Conservation (phyloP, 768 basidiomycete genomes). For the Sporobolomyces pararoseus region DNA sequence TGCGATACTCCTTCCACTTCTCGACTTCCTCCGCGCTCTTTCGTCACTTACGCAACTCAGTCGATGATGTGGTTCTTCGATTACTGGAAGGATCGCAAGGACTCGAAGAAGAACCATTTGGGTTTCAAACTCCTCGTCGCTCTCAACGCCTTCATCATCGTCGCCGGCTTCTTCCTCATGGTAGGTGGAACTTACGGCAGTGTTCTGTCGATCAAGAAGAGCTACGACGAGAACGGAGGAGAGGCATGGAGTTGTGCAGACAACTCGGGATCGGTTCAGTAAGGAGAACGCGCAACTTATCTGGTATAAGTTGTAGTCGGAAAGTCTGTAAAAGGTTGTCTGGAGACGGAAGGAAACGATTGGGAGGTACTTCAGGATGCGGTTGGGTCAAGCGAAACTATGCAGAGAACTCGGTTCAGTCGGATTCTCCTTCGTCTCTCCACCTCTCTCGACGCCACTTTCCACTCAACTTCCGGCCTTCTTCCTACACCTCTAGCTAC, state of each 20-base stretch:
- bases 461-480: too few species aligned
- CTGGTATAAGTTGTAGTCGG: too few species aligned
- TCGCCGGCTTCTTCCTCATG: conserved; percentile 40
- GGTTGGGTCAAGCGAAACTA: too few species aligned
- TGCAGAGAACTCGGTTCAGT: too few species aligned
- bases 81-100: conserved; percentile 13
- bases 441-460: too few species aligned
- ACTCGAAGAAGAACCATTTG: neutral
- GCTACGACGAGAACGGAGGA: conserved; percentile 18
- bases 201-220: conserved; percentile 8
- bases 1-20: neutral
- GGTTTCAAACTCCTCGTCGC: conserved; percentile 16
- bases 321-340: too few species aligned
- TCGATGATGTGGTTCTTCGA: conserved; percentile 39
- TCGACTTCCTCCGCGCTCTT: neutral
- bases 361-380: too few species aligned
- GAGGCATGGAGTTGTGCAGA: conserved; percentile 39
- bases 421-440: too few species aligned
- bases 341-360: too few species aligned
- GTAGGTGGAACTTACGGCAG: conserved; percentile 27
- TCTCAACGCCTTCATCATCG: conserved; percentile 35
- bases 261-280: conserved; percentile 24
- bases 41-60: neutral
- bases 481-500: too few species aligned
- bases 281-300: too few species aligned